These are phyloP conservation scores for Mesembryanthemum crystallinum DNA, from an alignment of 148 eudicot genomes.

Conservation along the genomic window DNA sequence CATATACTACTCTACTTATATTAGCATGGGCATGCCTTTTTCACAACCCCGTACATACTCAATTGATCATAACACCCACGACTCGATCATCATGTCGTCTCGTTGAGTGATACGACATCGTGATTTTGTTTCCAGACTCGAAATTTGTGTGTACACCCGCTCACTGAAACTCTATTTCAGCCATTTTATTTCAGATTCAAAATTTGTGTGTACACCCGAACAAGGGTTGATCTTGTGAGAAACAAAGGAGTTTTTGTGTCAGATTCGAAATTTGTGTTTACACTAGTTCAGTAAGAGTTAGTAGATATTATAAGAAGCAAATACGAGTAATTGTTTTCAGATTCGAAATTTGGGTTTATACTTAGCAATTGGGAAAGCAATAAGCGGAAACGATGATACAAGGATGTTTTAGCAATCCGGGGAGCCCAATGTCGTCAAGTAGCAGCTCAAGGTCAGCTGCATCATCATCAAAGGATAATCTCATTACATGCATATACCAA, in stretches of 20 bases:
- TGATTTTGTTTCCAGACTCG: no score
- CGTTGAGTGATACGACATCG: no score
- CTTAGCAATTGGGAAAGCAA: no score
- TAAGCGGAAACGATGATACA: conserved; percentile 35
- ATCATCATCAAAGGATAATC: conserved; percentile 32
- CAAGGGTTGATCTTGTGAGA: no score
- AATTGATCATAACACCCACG: not conserved
- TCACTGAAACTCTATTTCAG: no score
- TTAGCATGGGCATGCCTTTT: conserved; percentile 21
- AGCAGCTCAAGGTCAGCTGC: not conserved
- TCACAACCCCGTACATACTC: conserved; percentile 1
- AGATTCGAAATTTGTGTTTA: not conserved
- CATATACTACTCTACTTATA: no score
- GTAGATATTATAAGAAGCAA: not conserved
- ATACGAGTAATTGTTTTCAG: not conserved
- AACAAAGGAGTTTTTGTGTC: no score
- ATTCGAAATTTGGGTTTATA: conserved; percentile 11
- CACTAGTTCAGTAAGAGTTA: no score
- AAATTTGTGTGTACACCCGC: no score
- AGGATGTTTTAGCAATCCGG: conserved; percentile 53
- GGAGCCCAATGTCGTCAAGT: conserved; percentile 16
- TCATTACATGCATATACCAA: conserved; percentile 54
- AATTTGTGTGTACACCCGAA: no score
- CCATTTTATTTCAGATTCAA: no score
- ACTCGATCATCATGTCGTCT: conserved; percentile 12